A percentile compares a stretch with the other conserved stretches of the same genome.
These are phyloP conservation scores for Albugo candida DNA, from an alignment of 352 stramenopile genomes.

Conservation along the genomic window DNA sequence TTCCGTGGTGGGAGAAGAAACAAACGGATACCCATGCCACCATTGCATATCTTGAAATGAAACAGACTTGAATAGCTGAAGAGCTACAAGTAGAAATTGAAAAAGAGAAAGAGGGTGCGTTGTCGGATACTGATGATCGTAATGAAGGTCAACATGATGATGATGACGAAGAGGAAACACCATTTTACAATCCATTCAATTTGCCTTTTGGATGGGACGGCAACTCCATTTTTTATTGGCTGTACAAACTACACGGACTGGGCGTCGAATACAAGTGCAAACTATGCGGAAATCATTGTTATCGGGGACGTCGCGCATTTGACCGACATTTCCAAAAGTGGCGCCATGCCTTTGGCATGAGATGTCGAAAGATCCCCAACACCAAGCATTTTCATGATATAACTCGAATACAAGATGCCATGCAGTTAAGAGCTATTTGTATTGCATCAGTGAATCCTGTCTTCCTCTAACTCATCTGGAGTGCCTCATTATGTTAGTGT, in stretches of 20 bases:
- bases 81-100: conserved; percentile 71
- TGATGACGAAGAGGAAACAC: conserved; percentile 86
- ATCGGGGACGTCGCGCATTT: conserved; percentile 92
- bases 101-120: conserved; percentile 70
- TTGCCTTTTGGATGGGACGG: conserved; percentile 96
- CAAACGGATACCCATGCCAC: conserved; percentile 27
- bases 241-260: conserved; percentile 99
- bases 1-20: conserved; percentile 21
- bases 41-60: conserved; percentile 70
- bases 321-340: conserved; percentile 97
- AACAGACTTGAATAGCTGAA: conserved; percentile 75
- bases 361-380: conserved; percentile 97
- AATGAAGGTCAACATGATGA: conserved; percentile 37
- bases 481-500: conserved; percentile 42
- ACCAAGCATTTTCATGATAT: conserved; percentile 99
- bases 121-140: conserved; percentile 65
- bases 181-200: conserved; percentile 98
- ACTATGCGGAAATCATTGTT: conserved; percentile 98
- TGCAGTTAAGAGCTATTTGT: conserved; percentile 25
- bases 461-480: too few relatives aligned
- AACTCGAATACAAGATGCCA: conserved; percentile 94
- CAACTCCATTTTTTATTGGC: conserved; percentile 98
- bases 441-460: too few relatives aligned
- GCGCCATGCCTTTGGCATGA: conserved; percentile 96
- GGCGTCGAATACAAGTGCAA: conserved; percentile 98